Evolutionary conservation across 2,329 filamentous ascomycete genomes (phyloP).

Genomic region (Rugonectria rugulosa): DNA sequence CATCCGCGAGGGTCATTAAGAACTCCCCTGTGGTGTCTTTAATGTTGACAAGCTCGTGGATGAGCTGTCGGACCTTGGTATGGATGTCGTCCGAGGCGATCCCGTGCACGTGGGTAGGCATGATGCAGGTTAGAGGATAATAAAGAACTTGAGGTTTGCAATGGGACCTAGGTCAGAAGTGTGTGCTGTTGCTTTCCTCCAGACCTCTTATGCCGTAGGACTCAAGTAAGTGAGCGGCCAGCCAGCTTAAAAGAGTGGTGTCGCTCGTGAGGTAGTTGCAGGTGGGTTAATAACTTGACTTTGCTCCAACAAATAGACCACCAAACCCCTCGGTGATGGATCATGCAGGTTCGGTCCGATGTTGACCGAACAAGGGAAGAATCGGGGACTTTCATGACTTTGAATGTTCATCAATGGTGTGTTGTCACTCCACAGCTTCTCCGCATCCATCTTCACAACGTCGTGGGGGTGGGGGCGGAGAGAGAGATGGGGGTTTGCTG

Average conservation of each 20-base stretch:
- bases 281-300: slow-evolving; percentile 17
- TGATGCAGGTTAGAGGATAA: slow-evolving; percentile 20
- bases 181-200: background rate
- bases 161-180: background rate
- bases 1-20: slow-evolving; percentile 73
- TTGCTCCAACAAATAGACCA: no score
- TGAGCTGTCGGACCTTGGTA: slow-evolving; percentile 69
- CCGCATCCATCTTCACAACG: background rate
- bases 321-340: slow-evolving; percentile 12
- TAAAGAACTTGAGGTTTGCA: background rate
- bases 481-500: no score
- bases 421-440: background rate
- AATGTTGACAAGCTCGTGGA: slow-evolving; percentile 79
- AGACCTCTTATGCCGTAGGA: background rate
- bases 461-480: background rate
- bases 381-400: background rate
- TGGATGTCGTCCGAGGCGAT: slow-evolving; percentile 58
- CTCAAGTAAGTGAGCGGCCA: background rate
- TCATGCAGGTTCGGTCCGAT: slow-evolving; percentile 13
- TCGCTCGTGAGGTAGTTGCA: slow-evolving; percentile 9
- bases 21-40: slow-evolving; percentile 78
- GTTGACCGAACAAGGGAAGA: slow-evolving; percentile 5
- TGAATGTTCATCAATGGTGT: background rate
- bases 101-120: slow-evolving; percentile 50
- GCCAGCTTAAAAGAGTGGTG: slow-evolving; percentile 12